These are phyloP conservation scores for Penicillium odoratum DNA, from an alignment of 495 filamentous ascomycete genomes.

Conservation along the genomic window DNA sequence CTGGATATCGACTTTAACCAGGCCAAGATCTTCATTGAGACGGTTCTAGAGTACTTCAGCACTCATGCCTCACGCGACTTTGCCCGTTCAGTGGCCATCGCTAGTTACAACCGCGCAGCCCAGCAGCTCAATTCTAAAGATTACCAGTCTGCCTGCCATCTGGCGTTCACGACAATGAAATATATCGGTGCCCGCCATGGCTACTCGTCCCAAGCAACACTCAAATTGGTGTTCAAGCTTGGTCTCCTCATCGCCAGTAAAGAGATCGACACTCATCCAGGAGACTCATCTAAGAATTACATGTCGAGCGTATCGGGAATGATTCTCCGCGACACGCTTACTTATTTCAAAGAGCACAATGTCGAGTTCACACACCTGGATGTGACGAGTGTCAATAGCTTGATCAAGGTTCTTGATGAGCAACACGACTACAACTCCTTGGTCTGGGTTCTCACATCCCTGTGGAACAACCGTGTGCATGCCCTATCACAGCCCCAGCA, in stretches of 20 bases:
- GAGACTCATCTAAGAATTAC: too few relatives aligned
- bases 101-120: conserved; percentile 20
- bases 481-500: conserved; percentile 15
- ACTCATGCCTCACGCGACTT: conserved; percentile 24
- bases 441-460: conserved; percentile 25
- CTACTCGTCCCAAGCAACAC: too few relatives aligned
- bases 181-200: too few relatives aligned
- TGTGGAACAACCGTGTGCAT: conserved; percentile 28
- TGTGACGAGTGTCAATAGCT: conserved; percentile 21
- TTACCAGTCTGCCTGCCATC: conserved; percentile 19
- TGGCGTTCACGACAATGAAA: conserved; percentile 20
- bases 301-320: too few relatives aligned
- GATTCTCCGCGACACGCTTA: too few relatives aligned
- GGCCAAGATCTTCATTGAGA: conserved; percentile 18
- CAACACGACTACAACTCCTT: conserved; percentile 30
- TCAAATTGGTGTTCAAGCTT: too few relatives aligned
- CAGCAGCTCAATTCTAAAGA: conserved; percentile 17
- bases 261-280: too few relatives aligned
- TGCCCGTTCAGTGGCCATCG: conserved; percentile 31
- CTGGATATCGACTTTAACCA: conserved; percentile 14
- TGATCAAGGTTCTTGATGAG: conserved; percentile 30
- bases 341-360: too few relatives aligned
- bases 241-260: too few relatives aligned
- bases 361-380: conserved; percentile 14
- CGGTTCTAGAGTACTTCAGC: conserved; percentile 25